A percentile compares a stretch with the other conserved stretches of the same genome.
Evolutionary conservation across 805 yeast genomes (phyloP).

Genomic region (Pichia cephalocereana): DNA sequence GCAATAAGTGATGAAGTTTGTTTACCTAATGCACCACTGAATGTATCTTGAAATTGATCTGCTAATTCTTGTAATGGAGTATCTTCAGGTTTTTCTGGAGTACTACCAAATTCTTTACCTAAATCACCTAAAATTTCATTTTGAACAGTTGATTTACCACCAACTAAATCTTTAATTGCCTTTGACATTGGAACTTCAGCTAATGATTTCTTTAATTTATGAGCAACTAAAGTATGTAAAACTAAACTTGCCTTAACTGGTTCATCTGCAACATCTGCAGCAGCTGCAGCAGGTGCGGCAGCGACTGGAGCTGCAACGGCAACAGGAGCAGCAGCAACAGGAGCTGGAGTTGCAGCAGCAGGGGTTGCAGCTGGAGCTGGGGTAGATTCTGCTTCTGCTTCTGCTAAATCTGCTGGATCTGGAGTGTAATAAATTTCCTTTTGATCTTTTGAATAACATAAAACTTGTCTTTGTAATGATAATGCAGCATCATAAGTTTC

Average conservation of each 20-base stretch:
- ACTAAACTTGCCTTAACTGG: constrained; percentile 80
- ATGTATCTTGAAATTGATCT: constrained; percentile 87
- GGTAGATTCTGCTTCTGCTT: constrained; percentile 26
- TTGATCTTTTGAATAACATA: constrained; percentile 92
- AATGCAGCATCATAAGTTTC: constrained; percentile 98
- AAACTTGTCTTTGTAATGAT: constrained; percentile 85
- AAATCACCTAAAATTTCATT: constrained; percentile 97
- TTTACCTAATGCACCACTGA: constrained; percentile 85
- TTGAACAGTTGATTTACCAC: constrained; percentile 98
- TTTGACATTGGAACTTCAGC: constrained; percentile 81
- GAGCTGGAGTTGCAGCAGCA: constrained; percentile 29
- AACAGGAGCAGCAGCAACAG: constrained; percentile 52
- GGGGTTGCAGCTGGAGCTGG: constrained; percentile 33
- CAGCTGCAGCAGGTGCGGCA: constrained; percentile 72
- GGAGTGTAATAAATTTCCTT: constrained; percentile 94
- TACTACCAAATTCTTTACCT: constrained; percentile 95
- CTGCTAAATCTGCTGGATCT: constrained; percentile 51
- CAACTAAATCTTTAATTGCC: constrained; percentile 94
- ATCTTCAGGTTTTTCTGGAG: constrained; percentile 99
- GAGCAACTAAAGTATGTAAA: constrained; percentile 87
- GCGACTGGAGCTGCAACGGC: constrained; percentile 56
- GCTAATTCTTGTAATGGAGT: constrained; percentile 94
- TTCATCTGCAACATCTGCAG: constrained; percentile 75
- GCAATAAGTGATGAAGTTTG: constrained; percentile 84
- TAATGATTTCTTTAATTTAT: constrained; percentile 84